These are phyloP conservation scores for Biscogniauxia sp. DNA, from an alignment of 2,329 filamentous ascomycete species.

Conservation along the genomic window DNA sequence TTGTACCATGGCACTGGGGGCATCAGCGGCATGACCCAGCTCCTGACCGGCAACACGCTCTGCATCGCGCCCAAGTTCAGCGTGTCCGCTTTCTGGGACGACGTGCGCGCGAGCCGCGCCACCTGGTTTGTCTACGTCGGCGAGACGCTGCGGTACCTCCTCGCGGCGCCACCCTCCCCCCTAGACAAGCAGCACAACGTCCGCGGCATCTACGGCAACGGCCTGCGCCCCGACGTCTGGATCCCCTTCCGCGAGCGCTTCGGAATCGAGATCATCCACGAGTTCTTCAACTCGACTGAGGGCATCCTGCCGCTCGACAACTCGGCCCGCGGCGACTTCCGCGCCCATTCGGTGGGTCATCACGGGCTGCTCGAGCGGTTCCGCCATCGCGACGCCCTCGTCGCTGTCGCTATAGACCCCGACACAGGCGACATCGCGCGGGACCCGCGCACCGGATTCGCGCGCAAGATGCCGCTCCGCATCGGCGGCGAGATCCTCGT, in stretches of 20 bases:
- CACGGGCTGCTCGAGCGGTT: constrained; percentile 62
- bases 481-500: constrained; percentile 75
- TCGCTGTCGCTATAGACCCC: constrained; percentile 68
- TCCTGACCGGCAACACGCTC: constrained; percentile 53
- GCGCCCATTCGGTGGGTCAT: constrained; percentile 65
- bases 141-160: constrained; percentile 71
- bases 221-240: constrained; percentile 69
- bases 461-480: constrained; percentile 58
- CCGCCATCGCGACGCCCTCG: constrained; percentile 50
- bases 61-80: constrained; percentile 68
- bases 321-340: constrained; percentile 58
- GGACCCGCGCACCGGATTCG: constrained; percentile 67
- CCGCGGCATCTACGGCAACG: constrained; percentile 63
- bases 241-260: constrained; percentile 62
- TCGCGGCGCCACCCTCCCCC: constrained; percentile 63
- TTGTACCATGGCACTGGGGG: constrained; percentile 74
- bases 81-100: constrained; percentile 67
- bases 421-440: constrained; percentile 65
- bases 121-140: constrained; percentile 77
- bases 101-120: constrained; percentile 64
- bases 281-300: constrained; percentile 79
- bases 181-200: constrained; percentile 59
- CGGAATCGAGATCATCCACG: constrained; percentile 59
- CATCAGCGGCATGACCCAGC: constrained; percentile 53
- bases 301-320: constrained; percentile 65